Evolutionary conservation across 2,329 filamentous ascomycete genomes (phyloP).

Genomic region (Diaporthe caulivora): DNA sequence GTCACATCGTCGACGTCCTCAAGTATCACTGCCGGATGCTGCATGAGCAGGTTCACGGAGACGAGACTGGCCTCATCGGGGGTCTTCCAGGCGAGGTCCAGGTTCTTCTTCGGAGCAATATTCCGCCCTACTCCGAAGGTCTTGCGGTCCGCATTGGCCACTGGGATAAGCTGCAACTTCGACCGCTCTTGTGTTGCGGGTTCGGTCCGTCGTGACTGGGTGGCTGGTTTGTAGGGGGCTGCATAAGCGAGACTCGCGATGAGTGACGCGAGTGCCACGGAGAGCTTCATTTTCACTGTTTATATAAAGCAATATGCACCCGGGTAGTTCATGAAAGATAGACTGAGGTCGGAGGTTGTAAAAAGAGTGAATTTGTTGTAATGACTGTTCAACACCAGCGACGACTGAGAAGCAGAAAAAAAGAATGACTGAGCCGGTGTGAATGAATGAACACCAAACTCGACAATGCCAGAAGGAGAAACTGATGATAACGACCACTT

Average conservation of each 20-base stretch:
- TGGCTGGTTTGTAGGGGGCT: background rate
- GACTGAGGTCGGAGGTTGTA: slow-evolving; percentile 14
- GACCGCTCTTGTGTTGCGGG: background rate
- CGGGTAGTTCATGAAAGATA: slow-evolving; percentile 1
- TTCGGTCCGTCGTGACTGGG: background rate
- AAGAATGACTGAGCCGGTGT: slow-evolving; percentile 29
- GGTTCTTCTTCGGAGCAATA: slow-evolving; percentile 32
- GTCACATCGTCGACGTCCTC: slow-evolving; percentile 59
- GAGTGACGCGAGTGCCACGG: slow-evolving; percentile 14
- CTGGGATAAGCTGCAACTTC: slow-evolving; percentile 33
- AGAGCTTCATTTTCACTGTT: slow-evolving; percentile 11
- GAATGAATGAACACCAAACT: slow-evolving; percentile 26
- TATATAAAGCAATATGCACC: background rate
- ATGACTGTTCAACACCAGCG: slow-evolving; percentile 2
- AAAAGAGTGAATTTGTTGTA: slow-evolving; percentile 5
- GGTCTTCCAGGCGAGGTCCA: slow-evolving; percentile 37
- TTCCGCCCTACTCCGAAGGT: slow-evolving; percentile 25
- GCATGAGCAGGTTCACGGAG: slow-evolving; percentile 65
- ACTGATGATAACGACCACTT: slow-evolving; percentile 11
- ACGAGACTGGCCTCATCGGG: slow-evolving; percentile 59
- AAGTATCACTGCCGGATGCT: slow-evolving; percentile 42
- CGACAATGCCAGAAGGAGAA: slow-evolving; percentile 14
- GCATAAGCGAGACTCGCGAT: slow-evolving; percentile 7
- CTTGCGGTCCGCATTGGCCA: background rate
- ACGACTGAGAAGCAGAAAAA: slow-evolving; percentile 13